Evolutionary conservation across 164 flowering plant genomes (phyloP), one percentile per base, ranked within the genome.

Genomic region (Vitis rotundifolia): DNA sequence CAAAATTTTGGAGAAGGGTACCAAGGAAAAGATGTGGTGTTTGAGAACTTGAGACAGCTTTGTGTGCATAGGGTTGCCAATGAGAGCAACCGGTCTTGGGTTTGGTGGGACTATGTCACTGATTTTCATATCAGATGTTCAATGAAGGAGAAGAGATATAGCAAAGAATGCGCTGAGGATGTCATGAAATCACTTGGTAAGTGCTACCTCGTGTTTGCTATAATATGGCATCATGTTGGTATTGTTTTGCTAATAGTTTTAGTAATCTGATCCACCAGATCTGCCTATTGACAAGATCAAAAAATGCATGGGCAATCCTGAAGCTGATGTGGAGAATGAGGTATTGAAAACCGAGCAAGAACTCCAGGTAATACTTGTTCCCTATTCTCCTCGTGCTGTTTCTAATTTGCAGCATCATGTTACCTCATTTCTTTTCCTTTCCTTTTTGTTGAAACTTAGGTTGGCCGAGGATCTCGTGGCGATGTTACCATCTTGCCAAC

Each of bases 401-500:
- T 56, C 47, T 26, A 48, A 63, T 50, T 52, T 22, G 22, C 18
- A 48, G 8, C 8, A 3, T 12, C 50, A 51, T 37, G 37, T 49
- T 11, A 61, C 56, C 63, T 63, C 19, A 59, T 55, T 44, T 16
- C 13, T n/a, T 56, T 49, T 64, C 0, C 64, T 67, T 55, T 65
- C 6, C 9, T 57, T 67, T 49, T 29, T 37, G 44, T 18, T 53
- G 28, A 60, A 63, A 68, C 65, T 56, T 67, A 93, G 98, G 82
- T 90, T 76, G 98, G 98, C 5, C 79, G 76, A 74, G 98, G 97
- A 74, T 77, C 90, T 66, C 97, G 96, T 57, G 93, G 98, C 11
- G 98, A 94, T 76, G 89, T 94, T 67, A 89, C 98, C 71, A 94
- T 94, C 78, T 85, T 94, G 83, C 98, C 98, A 52, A 94, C 98